These are phyloP conservation scores for Pyrenochaeta sp. DNA, from an alignment of 2,329 filamentous ascomycete species.

Conservation along the genomic window DNA sequence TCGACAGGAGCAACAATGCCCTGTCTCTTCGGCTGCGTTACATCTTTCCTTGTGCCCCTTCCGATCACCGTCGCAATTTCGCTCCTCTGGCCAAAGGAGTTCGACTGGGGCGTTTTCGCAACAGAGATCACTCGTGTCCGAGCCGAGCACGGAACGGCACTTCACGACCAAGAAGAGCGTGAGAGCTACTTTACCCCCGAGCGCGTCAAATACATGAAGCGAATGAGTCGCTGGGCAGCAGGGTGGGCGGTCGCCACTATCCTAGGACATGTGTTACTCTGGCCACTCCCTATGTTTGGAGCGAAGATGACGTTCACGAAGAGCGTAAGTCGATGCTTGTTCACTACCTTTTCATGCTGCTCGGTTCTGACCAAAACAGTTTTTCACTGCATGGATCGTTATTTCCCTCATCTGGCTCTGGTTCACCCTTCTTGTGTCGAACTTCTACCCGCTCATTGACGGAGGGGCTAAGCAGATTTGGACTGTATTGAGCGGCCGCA, in stretches of 20 bases:
- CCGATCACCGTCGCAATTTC: slow-evolving; percentile 59
- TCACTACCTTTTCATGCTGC: no score
- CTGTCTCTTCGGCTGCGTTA: slow-evolving; percentile 62
- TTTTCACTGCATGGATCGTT: slow-evolving; percentile 60
- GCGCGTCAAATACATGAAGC: slow-evolving; percentile 45
- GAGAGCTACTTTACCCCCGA: slow-evolving; percentile 14
- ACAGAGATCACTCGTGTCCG: slow-evolving; percentile 16
- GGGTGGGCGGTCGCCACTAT: slow-evolving; percentile 60
- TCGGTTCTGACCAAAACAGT: no score
- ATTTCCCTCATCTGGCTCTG: slow-evolving; percentile 62
- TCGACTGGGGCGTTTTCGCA: slow-evolving; percentile 51
- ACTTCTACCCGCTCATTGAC: slow-evolving; percentile 60
- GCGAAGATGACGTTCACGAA: slow-evolving; percentile 53
- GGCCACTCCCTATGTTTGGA: slow-evolving; percentile 65
- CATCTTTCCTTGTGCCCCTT: slow-evolving; percentile 52
- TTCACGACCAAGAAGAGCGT: neutral
- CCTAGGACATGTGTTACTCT: slow-evolving; percentile 62
- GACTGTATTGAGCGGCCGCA: neutral
- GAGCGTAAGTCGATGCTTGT: slow-evolving; percentile 30
- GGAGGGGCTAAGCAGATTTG: slow-evolving; percentile 32
- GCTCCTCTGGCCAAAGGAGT: slow-evolving; percentile 53
- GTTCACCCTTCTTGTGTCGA: slow-evolving; percentile 59
- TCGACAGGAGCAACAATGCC: slow-evolving; percentile 60
- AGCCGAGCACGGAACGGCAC: neutral
- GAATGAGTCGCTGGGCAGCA: slow-evolving; percentile 57